Percentiles rank a stretch among this genome's conserved stretches.
Evolutionary conservation across 169 alveolate species (phyloP).

Genomic region (Plasmodium adleri): DNA sequence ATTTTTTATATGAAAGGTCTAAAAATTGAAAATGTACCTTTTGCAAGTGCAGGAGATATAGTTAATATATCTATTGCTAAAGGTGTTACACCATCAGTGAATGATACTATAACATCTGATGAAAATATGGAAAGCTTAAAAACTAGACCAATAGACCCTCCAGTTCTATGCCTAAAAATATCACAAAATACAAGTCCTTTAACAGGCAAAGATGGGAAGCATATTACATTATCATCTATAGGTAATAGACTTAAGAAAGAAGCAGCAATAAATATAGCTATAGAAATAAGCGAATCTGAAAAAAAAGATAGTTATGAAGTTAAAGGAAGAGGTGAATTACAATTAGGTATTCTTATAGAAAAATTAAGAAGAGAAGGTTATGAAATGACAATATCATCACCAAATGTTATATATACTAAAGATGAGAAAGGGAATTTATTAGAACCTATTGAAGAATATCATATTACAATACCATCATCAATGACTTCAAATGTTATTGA

Average conservation of each 20-base stretch:
- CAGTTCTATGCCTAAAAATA: slow-evolving; percentile 91
- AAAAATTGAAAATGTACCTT: slow-evolving; percentile 78
- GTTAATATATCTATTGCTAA: slow-evolving; percentile 82
- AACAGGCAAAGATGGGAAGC: slow-evolving; percentile 93
- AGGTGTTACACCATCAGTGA: slow-evolving; percentile 85
- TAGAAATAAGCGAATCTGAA: slow-evolving; percentile 87
- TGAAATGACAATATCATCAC: slow-evolving; percentile 93
- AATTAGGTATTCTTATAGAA: slow-evolving; percentile 95
- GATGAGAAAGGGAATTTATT: slow-evolving; percentile 83
- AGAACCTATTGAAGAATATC: slow-evolving; percentile 92
- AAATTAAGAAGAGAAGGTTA: slow-evolving; percentile 97
- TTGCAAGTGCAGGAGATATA: slow-evolving; percentile 86
- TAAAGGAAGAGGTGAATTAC: slow-evolving; percentile 96
- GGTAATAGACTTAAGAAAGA: slow-evolving; percentile 93
- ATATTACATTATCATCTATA: slow-evolving; percentile 86
- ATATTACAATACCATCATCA: slow-evolving; percentile 85
- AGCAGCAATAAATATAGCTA: slow-evolving; percentile 93
- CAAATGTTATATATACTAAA: slow-evolving; percentile 89
- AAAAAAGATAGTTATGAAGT: slow-evolving; percentile 85
- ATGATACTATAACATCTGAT: slow-evolving; percentile 83
- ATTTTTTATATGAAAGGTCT: slow-evolving; percentile 82
- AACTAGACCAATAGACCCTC: slow-evolving; percentile 93
- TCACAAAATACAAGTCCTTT: slow-evolving; percentile 94
- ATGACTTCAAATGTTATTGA: slow-evolving; percentile 89
- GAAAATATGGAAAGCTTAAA: slow-evolving; percentile 80